phyloP scores from a whole-genome alignment of 805 yeast species.

The Candida alai region DNA sequence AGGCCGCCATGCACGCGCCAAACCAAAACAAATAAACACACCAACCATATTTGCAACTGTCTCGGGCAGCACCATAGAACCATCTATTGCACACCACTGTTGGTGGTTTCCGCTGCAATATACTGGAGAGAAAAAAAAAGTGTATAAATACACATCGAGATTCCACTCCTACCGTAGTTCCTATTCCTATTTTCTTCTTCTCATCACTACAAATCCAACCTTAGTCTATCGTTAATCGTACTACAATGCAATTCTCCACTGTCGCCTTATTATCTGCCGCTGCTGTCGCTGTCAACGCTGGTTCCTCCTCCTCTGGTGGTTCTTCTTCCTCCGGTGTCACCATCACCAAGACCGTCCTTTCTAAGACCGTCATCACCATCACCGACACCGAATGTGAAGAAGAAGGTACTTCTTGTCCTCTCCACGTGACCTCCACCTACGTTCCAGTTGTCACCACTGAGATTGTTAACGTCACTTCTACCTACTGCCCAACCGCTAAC shows the following conservation, averaged over 20 bases:
- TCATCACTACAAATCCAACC: slow-evolving; percentile 23
- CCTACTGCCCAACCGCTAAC: slow-evolving; percentile 18
- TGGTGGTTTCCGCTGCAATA: too few relatives aligned
- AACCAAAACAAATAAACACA: too few relatives aligned
- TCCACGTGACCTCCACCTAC: slow-evolving; percentile 18
- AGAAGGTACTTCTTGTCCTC: slow-evolving; percentile 43
- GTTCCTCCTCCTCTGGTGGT: slow-evolving; percentile 28
- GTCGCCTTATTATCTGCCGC: slow-evolving; percentile 34
- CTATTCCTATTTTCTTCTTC: background rate
- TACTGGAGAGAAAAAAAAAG: too few relatives aligned
- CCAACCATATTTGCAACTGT: too few relatives aligned
- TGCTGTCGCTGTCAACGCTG: slow-evolving; percentile 26
- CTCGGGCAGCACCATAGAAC: too few relatives aligned
- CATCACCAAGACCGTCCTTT: slow-evolving; percentile 29
- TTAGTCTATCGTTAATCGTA: slow-evolving; percentile 32
- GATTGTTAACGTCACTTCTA: slow-evolving; percentile 9
- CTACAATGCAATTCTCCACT: slow-evolving; percentile 41
- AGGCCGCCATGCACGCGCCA: too few relatives aligned
- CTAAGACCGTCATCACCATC: slow-evolving; percentile 42
- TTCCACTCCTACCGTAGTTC: background rate
- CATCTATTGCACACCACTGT: too few relatives aligned
- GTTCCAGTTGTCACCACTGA: slow-evolving; percentile 20
- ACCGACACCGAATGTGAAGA: slow-evolving; percentile 41
- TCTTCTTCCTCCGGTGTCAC: slow-evolving; percentile 29
- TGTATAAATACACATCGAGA: slow-evolving; percentile 3